A percentile compares a stretch with the other conserved stretches of the same genome.
phyloP scores from a whole-genome alignment of 2,329 filamentous ascomycete genomes.

The Talaromyces sp. region DNA sequence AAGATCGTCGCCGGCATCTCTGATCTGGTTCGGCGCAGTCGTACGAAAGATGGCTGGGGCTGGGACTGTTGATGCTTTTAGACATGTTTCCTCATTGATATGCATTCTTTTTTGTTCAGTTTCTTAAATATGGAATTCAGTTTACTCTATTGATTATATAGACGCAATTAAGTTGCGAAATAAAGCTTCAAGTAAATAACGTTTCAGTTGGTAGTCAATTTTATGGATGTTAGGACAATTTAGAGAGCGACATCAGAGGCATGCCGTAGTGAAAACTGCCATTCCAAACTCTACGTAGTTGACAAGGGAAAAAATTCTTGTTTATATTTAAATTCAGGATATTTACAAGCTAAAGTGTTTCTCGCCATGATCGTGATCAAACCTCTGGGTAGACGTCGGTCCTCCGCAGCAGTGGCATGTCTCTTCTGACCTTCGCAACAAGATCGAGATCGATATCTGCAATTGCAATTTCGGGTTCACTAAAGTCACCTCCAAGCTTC shows the following conservation, averaged over 20 bases:
- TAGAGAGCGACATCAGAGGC: background rate
- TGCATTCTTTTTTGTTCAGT: slow-evolving; percentile 20
- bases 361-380: slow-evolving; percentile 17
- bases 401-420: slow-evolving; percentile 55
- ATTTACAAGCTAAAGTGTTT: background rate
- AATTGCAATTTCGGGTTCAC: slow-evolving; percentile 42
- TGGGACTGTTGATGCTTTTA: slow-evolving; percentile 25
- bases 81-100: slow-evolving; percentile 26
- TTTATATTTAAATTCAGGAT: background rate
- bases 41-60: slow-evolving; percentile 14
- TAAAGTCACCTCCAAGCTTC: slow-evolving; percentile 48
- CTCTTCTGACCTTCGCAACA: slow-evolving; percentile 48
- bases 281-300: background rate
- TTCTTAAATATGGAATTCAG: slow-evolving; percentile 2
- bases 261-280: background rate
- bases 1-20: slow-evolving; percentile 27
- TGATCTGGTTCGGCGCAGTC: slow-evolving; percentile 23
- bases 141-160: background rate
- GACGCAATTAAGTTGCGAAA: background rate
- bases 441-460: slow-evolving; percentile 52
- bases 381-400: slow-evolving; percentile 46
- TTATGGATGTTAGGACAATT: too few relatives aligned
- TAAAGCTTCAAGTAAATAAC: background rate
- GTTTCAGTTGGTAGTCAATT: background rate
- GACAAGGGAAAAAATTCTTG: background rate